Base-by-base conservation (phyloP, 139 green algal species). In the Tetraselmis striata region DNA sequence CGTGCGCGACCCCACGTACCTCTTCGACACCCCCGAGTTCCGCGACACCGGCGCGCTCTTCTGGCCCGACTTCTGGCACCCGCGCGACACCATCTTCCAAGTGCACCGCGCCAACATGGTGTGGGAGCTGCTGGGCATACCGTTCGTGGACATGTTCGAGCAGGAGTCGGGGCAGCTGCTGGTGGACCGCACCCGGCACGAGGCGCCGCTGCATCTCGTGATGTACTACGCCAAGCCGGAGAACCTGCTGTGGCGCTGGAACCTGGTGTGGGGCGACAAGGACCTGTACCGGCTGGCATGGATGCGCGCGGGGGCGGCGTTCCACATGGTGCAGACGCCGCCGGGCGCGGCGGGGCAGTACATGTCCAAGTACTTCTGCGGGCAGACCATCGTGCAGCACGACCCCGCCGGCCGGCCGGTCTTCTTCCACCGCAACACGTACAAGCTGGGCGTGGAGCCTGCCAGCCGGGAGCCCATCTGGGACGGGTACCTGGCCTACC, bases 31-130 rank as follows among this genome's bases (percentile, higher is more conserved):
- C 23, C 30, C 30, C 23, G 80, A 84, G 27, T 94, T 88, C 84
- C 26, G 77, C 0, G 29, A 31, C 27, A 91, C 86, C 0, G 91
- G 89, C 0, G 87, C 87, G 0, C 24, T 94, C 58, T 78, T 94
- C 26, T 94, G 91, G 91, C 88, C 86, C 11, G 91, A 94, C 86
- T 93, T 86, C 82, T 94, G 89, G 89, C 32, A 82, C 1, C 79
- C 2, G 27, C 26, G 29, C 31, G 31, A 1, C 76, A 77, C 45
- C n/a, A 32, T 1, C 79, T 82, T 26, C 75, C 75, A n/a, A 28
- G 79, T 28, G 23, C 75, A 25, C 45, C n/a, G 27, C 45, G 32
- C 25, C 79, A 58, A 2, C 58, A 29, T 58, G 5, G 5, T 25
- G 0, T 77, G 32, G 5, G 75, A 28, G 32, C 11, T 28, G 79